phyloP scores from a whole-genome alignment of 805 yeast genomes.

The Saccharomycopsis capsularis region DNA sequence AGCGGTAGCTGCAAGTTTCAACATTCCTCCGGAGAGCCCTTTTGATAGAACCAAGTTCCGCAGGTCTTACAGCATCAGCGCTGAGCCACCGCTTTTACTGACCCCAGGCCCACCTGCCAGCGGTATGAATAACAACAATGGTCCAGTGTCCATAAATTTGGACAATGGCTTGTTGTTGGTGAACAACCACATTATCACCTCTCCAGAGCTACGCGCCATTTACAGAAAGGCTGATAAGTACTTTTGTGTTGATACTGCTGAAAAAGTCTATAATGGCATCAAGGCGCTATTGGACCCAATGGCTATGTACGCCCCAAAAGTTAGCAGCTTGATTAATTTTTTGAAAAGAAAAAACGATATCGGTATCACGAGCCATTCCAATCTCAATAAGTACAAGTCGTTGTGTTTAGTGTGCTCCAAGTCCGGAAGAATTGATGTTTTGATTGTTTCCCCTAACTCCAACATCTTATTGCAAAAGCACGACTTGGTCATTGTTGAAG shows the following conservation, averaged over 20 bases:
- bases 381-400: slow-evolving; percentile 27
- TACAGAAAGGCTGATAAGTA: slow-evolving; percentile 46
- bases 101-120: slow-evolving; percentile 14
- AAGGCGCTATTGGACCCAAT: slow-evolving; percentile 19
- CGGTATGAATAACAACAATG: slow-evolving; percentile 20
- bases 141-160: slow-evolving; percentile 23
- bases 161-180: slow-evolving; percentile 59
- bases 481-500: slow-evolving; percentile 73
- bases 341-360: slow-evolving; percentile 19
- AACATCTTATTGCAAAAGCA: slow-evolving; percentile 49
- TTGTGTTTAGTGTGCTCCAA: slow-evolving; percentile 47
- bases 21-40: slow-evolving; percentile 19
- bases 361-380: slow-evolving; percentile 16
- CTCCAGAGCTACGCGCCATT: slow-evolving; percentile 45
- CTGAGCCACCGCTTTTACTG: slow-evolving; percentile 13
- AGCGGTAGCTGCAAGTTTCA: slow-evolving; percentile 21
- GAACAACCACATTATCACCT: slow-evolving; percentile 51
- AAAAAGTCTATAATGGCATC: slow-evolving; percentile 27
- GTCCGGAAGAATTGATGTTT: slow-evolving; percentile 61
- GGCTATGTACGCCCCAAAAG: slow-evolving; percentile 16
- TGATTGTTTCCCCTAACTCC: slow-evolving; percentile 59
- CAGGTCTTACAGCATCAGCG: not conserved
- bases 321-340: slow-evolving; percentile 10
- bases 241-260: slow-evolving; percentile 42
- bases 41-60: slow-evolving; percentile 10